Conservation (phyloP, 1,139 yeast genomes). For the Lodderomyces parapsilosis region DNA sequence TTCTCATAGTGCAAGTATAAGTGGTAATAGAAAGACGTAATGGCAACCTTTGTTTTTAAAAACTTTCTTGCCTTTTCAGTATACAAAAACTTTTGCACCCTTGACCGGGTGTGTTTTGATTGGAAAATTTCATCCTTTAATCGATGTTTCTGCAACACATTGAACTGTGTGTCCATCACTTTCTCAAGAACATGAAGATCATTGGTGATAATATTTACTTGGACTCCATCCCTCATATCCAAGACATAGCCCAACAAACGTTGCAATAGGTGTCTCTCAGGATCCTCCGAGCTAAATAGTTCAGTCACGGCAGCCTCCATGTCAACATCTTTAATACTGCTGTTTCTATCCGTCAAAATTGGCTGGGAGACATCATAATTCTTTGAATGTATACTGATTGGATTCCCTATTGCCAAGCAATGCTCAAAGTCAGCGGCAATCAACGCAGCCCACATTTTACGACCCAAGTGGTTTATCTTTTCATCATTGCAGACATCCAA, state of each 20-base stretch:
- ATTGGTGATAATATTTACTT: conserved; percentile 17
- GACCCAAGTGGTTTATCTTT: conserved; percentile 33
- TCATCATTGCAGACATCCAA: conserved; percentile 22
- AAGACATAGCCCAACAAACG: conserved; percentile 15
- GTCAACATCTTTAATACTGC: conserved; percentile 13
- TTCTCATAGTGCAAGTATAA: conserved; percentile 33
- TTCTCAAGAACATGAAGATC: conserved; percentile 19
- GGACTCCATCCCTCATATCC: conserved; percentile 18
- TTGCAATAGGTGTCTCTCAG: conserved; percentile 9
- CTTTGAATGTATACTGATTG: conserved; percentile 26
- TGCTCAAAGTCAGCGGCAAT: conserved; percentile 31
- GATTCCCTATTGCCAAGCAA: conserved; percentile 40
- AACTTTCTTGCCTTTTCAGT: conserved; percentile 9
- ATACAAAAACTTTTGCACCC: background rate
- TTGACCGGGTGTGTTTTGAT: background rate
- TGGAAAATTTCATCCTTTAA: background rate
- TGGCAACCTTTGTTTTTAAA: conserved; percentile 9
- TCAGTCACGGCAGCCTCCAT: conserved; percentile 16
- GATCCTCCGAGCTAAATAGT: conserved; percentile 10
- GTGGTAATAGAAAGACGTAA: conserved; percentile 27
- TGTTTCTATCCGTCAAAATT: conserved; percentile 13
- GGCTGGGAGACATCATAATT: conserved; percentile 41
- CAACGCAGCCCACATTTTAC: conserved; percentile 51
- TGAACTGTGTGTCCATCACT: conserved; percentile 11
- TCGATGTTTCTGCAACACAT: conserved; percentile 9